Percentiles rank a stretch among this genome's conserved stretches.
phyloP scores from a whole-genome alignment of 169 alveolate genomes.

The Amoebophrya sp. region DNA sequence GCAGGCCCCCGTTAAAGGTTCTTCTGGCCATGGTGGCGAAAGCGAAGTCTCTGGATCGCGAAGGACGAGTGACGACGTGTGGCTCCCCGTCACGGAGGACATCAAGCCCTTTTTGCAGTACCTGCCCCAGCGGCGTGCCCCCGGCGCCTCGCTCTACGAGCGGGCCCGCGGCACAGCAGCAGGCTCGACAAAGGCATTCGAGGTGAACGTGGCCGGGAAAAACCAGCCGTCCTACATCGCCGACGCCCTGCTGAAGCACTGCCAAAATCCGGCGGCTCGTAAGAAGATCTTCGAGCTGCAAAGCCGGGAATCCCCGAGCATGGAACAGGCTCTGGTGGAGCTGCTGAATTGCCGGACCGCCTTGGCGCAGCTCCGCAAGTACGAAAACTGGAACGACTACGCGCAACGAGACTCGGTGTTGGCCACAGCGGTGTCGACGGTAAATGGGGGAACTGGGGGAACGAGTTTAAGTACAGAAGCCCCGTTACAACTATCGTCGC shows the following conservation, averaged over 20 bases:
- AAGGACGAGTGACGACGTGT: neutral
- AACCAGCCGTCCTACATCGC: neutral
- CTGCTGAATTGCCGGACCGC: neutral
- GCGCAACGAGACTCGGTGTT: neutral
- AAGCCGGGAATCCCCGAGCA: neutral
- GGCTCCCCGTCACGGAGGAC: neutral
- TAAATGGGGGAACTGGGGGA: too few species aligned
- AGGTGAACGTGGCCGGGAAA: neutral
- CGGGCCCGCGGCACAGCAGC: too few species aligned
- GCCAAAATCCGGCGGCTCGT: neutral
- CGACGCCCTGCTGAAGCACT: neutral
- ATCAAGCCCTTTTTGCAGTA: too few species aligned
- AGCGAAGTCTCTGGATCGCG: neutral
- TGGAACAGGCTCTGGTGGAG: neutral
- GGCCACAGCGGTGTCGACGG: neutral
- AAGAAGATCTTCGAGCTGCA: neutral
- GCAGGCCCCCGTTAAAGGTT: too few species aligned
- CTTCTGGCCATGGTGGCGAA: neutral
- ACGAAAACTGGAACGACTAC: conserved; percentile 7
- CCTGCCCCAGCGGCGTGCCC: neutral
- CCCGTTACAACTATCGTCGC: too few species aligned
- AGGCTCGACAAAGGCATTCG: neutral
- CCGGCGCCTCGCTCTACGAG: too few species aligned
- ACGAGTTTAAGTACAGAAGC: too few species aligned
- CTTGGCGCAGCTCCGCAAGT: neutral